phyloP scores from a whole-genome alignment of 1,284 basidiomycete genomes.

The Papiliotrema flavescens region DNA sequence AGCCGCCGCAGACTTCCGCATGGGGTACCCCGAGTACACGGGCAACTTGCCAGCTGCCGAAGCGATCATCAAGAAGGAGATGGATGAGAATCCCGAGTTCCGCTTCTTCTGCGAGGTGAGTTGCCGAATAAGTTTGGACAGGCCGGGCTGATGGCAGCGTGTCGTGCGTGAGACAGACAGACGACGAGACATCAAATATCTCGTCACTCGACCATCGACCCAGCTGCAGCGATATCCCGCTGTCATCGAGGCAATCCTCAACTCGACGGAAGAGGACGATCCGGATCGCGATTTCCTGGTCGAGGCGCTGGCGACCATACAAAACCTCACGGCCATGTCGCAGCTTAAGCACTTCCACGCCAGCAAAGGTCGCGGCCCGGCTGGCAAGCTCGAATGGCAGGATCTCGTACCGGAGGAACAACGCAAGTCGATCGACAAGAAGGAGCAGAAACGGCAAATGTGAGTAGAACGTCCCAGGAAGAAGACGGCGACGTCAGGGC shows the following conservation, averaged over 20 bases:
- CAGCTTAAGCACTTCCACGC: slow-evolving; percentile 81
- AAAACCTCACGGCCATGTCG: slow-evolving; percentile 68
- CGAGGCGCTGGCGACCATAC: slow-evolving; percentile 72
- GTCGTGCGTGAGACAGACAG: slow-evolving; percentile 64
- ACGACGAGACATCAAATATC: slow-evolving; percentile 79
- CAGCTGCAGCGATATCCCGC: slow-evolving; percentile 88
- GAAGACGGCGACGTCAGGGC: not conserved
- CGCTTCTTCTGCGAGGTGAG: slow-evolving; percentile 79
- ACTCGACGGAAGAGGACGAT: slow-evolving; percentile 70
- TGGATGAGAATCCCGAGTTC: slow-evolving; percentile 76
- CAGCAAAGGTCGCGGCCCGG: slow-evolving; percentile 70
- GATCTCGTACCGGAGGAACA: slow-evolving; percentile 72
- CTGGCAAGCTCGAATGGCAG: slow-evolving; percentile 78
- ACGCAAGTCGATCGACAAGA: slow-evolving; percentile 62
- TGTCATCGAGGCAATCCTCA: slow-evolving; percentile 77
- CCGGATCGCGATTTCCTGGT: slow-evolving; percentile 73
- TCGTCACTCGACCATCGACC: slow-evolving; percentile 79
- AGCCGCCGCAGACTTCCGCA: slow-evolving; percentile 81
- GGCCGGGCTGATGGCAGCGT: slow-evolving; percentile 48
- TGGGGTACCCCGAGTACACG: slow-evolving; percentile 80
- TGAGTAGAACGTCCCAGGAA: slow-evolving; percentile 49
- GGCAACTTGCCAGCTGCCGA: slow-evolving; percentile 82
- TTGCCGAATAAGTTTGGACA: not conserved
- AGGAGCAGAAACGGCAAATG: slow-evolving; percentile 83
- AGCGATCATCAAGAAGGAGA: slow-evolving; percentile 77